Percentiles rank a stretch among this genome's conserved stretches.
Evolutionary conservation across 2,329 filamentous ascomycete species (phyloP).

Genomic region (Orbilia quercus): DNA sequence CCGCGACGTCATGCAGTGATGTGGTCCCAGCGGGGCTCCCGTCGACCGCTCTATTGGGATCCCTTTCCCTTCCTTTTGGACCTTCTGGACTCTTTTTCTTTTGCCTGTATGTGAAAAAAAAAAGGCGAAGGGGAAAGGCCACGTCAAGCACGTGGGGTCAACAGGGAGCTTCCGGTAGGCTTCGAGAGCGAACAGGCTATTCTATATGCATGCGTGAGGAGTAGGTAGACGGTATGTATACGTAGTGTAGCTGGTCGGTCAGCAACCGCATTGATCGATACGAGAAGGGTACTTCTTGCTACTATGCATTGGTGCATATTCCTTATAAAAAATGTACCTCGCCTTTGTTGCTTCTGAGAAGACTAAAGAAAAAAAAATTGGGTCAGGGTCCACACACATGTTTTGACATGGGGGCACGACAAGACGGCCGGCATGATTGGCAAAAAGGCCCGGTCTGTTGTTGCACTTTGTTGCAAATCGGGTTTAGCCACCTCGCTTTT

Average conservation of each 20-base stretch:
- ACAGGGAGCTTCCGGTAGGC: constrained; percentile 24
- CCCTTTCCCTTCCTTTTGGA: constrained; percentile 1
- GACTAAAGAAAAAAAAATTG: constrained; percentile 17
- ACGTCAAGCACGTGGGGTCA: constrained; percentile 46
- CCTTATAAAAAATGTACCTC: constrained; percentile 29
- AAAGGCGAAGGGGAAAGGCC: constrained; percentile 21
- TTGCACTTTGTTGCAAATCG: constrained; percentile 56
- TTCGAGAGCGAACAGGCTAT: constrained; percentile 15
- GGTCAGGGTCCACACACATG: constrained; percentile 52
- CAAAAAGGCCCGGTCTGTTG: constrained; percentile 40
- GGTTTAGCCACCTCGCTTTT: constrained; percentile 53
- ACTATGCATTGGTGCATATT: constrained; percentile 10
- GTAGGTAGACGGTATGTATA: constrained; percentile 37
- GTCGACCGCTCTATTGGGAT: constrained; percentile 41
- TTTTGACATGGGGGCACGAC: constrained; percentile 33
- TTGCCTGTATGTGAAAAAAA: background rate
- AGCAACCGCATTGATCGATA: constrained; percentile 3
- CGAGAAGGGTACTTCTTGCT: constrained; percentile 19
- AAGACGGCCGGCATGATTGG: constrained; percentile 25
- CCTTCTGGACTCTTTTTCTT: constrained; percentile 1
- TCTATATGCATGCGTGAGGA: background rate
- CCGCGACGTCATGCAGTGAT: constrained; percentile 40
- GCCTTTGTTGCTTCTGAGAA: too few species aligned
- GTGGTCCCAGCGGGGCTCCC: constrained; percentile 25
- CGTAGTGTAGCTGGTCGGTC: background rate